Evolutionary conservation across 1,284 basidiomycete genomes (phyloP), one percentile per base, ranked within the genome.

Genomic region (Binderoboletus segoi): DNA sequence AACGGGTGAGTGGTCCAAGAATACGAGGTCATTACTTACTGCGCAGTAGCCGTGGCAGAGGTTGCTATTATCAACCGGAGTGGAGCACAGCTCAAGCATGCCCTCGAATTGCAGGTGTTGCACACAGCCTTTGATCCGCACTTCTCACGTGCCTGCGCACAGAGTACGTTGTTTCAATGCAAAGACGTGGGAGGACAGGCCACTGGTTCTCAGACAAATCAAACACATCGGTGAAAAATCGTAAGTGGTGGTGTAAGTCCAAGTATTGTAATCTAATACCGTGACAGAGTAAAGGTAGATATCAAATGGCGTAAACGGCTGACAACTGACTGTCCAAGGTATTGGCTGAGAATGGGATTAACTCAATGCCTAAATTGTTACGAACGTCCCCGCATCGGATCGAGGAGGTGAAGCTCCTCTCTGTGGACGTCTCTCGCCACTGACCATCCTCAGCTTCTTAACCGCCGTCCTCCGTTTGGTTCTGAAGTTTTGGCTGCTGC

Each of bases 181-280:
- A 13, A 93, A 87, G 65, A 85, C 89, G 47, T 94, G 92, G 92
- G 92, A 94, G 64, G 90, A 92, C 65, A 78, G 91, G 37, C 88
- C 91, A 15, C 76, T 86, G 21, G 88, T 93, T 16, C 76, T 94
- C 54, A 82, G 86, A 49, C 92, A 94, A 67, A 80, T 94, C 47
- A 86, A 91, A 45, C 83, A 86, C 23, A 86, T 94, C 48, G 92
- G 92, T 41, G 91, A 93, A 66, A 93, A 92, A 81, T 92, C 89
- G 90, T 92, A 57, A 68, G 86, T 73, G 43, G 41, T 54, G 43
- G 18, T 21, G 42, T 41, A 20, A 20, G 30, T 44, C 15, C 26
- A 53, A 46, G 18, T 44, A 38, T 33, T 37, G 40, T 48, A 50
- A 50, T 44, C 35, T 52, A 42, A 63, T 8, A 8, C 43, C 33